Conservation (phyloP, 208 protist species). For the Crithidia brevicula region DNA sequence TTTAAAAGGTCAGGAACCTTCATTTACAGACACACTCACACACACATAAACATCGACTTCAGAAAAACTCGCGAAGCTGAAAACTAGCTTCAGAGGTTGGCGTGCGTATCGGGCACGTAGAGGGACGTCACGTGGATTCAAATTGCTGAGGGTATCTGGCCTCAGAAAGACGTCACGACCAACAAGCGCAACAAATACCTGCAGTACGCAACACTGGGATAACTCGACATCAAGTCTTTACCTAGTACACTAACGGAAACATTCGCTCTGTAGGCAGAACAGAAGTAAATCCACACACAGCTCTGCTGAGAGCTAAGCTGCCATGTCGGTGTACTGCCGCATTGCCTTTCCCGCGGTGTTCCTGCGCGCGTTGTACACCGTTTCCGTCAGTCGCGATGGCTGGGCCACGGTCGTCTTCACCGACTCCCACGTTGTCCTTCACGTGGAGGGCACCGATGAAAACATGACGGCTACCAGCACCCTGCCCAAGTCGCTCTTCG, state of each 20-base stretch:
- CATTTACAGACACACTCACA: no score
- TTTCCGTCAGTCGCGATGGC: constrained; percentile 58
- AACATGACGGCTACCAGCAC: constrained; percentile 77
- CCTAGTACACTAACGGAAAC: neutral
- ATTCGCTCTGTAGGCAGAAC: neutral
- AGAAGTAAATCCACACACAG: constrained; percentile 5
- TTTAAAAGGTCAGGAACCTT: no score
- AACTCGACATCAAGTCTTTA: no score
- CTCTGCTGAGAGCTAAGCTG: neutral
- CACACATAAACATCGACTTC: no score
- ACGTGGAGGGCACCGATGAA: constrained; percentile 74
- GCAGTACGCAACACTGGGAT: no score
- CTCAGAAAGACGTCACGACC: no score
- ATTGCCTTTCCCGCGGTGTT: constrained; percentile 57
- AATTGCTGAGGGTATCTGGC: no score
- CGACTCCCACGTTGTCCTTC: constrained; percentile 53
- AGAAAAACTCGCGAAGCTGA: no score
- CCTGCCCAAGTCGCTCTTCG: constrained; percentile 70
- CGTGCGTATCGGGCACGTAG: no score
- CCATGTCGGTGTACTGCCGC: constrained; percentile 81
- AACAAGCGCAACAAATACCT: no score
- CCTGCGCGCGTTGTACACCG: constrained; percentile 58
- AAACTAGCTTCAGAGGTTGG: no score
- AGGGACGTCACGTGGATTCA: no score
- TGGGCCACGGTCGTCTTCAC: constrained; percentile 79